Conservation (phyloP, 148 eudicot genomes). For the Diospyros lotus region DNA sequence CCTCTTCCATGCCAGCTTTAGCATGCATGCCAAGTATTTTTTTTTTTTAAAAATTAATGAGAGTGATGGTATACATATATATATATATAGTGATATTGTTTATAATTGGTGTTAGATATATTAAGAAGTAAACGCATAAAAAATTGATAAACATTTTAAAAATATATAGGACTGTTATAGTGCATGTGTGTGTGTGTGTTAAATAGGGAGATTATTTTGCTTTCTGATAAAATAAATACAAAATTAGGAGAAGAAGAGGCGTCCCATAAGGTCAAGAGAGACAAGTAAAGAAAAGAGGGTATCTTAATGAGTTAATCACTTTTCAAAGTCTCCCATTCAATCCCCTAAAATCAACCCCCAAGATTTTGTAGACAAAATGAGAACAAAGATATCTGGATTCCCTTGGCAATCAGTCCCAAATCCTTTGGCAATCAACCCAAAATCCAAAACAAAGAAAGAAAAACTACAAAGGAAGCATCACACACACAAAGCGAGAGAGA, state of each 20-base stretch:
- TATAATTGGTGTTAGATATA: too few species aligned
- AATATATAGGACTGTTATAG: too few species aligned
- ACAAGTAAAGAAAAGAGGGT: background rate
- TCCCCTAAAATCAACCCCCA: conserved; percentile 11
- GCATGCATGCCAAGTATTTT: background rate
- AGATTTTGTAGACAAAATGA: conserved; percentile 15
- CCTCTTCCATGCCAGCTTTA: background rate
- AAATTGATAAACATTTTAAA: too few species aligned
- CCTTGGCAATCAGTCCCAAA: conserved; percentile 15
- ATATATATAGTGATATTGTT: too few species aligned
- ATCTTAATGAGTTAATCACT: background rate
- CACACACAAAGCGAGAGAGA: too few species aligned
- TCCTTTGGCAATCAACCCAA: conserved; percentile 17
- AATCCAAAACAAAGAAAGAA: conserved; percentile 9
- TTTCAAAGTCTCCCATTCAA: conserved; percentile 14
- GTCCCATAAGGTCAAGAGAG: background rate
- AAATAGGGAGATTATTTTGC: too few species aligned
- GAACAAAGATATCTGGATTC: conserved; percentile 16
- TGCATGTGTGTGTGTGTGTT: too few species aligned
- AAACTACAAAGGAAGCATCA: background rate
- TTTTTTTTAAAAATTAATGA: too few species aligned
- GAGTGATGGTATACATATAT: too few species aligned
- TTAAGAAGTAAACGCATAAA: too few species aligned
- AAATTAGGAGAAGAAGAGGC: background rate
- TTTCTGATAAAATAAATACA: too few species aligned